phyloP scores from a whole-genome alignment of 129 eudicot genomes.

The Erigeron canadensis region DNA sequence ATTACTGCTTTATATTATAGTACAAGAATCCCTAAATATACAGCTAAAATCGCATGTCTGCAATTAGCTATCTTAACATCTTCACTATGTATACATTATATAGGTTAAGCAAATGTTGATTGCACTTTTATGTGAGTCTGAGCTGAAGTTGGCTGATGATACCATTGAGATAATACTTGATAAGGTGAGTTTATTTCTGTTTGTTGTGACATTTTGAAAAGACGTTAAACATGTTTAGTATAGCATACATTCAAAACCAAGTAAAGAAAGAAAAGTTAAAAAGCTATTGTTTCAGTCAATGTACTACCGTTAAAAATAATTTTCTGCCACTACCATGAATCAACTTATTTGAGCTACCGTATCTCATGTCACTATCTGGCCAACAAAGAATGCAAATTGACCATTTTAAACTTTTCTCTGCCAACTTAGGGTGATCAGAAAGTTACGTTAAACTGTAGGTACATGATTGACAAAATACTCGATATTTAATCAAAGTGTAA shows the following conservation, averaged over 20 bases:
- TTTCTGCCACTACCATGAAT: not conserved
- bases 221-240: not conserved
- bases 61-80: not conserved
- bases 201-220: not conserved
- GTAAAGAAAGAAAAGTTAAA: not conserved
- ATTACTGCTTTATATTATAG: not conserved
- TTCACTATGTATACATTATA: conserved; percentile 29
- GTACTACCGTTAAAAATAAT: not conserved
- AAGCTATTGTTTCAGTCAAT: not conserved
- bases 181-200: conserved; percentile 48
- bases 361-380: not conserved
- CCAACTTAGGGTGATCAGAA: not conserved
- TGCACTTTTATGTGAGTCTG: conserved; percentile 93
- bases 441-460: not conserved
- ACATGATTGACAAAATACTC: not conserved
- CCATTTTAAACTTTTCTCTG: not conserved
- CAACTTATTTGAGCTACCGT: not conserved
- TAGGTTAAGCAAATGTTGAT: conserved; percentile 98
- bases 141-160: conserved; percentile 93
- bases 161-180: conserved; percentile 83
- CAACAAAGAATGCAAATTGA: conserved; percentile 6
- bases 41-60: not conserved
- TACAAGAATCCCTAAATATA: not conserved
- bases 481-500: not conserved
- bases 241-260: not conserved